phyloP scores from a whole-genome alignment of 2,329 filamentous ascomycete species.

The Clathrospora elynae region DNA sequence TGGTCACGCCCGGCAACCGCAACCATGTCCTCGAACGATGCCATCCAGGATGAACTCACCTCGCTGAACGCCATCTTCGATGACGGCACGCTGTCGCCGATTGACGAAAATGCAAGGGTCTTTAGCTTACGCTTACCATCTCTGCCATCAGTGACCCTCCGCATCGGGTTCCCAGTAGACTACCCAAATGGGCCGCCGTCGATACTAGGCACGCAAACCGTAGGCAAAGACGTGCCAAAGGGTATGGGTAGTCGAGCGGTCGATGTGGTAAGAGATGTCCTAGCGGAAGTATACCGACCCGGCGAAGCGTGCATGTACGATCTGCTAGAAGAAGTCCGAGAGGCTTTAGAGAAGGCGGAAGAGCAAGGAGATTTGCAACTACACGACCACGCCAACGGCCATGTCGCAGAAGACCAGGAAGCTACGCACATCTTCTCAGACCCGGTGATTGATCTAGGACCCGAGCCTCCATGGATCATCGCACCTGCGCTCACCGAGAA shows the following conservation, averaged over 20 bases:
- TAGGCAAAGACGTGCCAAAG: conserved; percentile 68
- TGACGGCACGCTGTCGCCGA: conserved; percentile 61
- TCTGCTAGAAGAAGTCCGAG: conserved; percentile 70
- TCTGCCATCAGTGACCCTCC: conserved; percentile 59
- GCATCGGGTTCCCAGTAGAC: conserved; percentile 68
- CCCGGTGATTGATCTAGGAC: conserved; percentile 32
- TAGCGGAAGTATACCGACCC: conserved; percentile 70
- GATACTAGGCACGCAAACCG: conserved; percentile 78
- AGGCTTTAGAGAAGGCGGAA: conserved; percentile 57
- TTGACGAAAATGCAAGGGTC: conserved; percentile 35
- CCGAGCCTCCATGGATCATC: conserved; percentile 69
- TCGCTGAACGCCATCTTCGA: conserved; percentile 87
- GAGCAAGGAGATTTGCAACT: conserved; percentile 34
- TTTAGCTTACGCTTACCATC: conserved; percentile 68
- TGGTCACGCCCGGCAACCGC: conserved; percentile 14
- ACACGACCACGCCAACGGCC: conserved; percentile 25
- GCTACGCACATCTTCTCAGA: conserved; percentile 4
- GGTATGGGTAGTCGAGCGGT: conserved; percentile 75
- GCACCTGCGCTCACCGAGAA: conserved; percentile 78
- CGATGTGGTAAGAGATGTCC: conserved; percentile 68
- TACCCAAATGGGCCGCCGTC: conserved; percentile 78
- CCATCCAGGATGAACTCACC: conserved; percentile 73
- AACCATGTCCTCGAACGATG: conserved; percentile 39
- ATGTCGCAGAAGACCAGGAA: conserved; percentile 10
- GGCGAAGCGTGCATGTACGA: conserved; percentile 89